phyloP scores from a whole-genome alignment of 192 early-diverging fungal species.

The Phlyctochytrium arcticum region DNA sequence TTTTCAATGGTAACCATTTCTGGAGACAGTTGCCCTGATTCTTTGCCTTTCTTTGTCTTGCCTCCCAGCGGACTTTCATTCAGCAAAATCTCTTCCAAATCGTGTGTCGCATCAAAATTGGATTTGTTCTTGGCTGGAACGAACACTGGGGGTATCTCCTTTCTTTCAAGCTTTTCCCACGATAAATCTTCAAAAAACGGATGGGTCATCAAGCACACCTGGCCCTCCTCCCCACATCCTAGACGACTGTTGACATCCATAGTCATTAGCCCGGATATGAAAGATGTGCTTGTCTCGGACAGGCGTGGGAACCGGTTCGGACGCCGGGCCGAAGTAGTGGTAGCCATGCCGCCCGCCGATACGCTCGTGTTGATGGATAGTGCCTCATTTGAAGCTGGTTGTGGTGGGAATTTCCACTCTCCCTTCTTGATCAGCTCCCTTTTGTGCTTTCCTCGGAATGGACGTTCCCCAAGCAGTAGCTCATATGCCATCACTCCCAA shows the following conservation, averaged over 20 bases:
- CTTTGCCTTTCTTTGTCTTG: conserved; percentile 30
- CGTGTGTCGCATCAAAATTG: conserved; percentile 69
- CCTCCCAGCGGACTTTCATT: conserved; percentile 58
- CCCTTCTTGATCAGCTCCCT: conserved; percentile 30
- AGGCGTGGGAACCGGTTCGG: conserved; percentile 4
- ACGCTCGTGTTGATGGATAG: too few relatives aligned
- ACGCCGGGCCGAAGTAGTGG: background rate
- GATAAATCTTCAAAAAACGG: conserved; percentile 36
- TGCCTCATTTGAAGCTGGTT: background rate
- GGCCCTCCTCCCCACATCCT: conserved; percentile 16
- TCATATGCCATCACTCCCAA: conserved; percentile 90
- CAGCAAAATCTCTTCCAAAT: conserved; percentile 66
- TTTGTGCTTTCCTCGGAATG: conserved; percentile 33
- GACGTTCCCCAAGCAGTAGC: conserved; percentile 65
- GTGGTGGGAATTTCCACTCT: conserved; percentile 21
- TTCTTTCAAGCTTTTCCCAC: conserved; percentile 36
- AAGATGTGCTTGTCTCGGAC: background rate
- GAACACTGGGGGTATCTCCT: conserved; percentile 41
- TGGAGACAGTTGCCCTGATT: conserved; percentile 8
- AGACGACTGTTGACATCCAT: conserved; percentile 14
- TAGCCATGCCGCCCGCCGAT: background rate
- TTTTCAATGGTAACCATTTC: conserved; percentile 20
- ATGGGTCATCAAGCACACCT: conserved; percentile 26
- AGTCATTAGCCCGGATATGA: conserved; percentile 23
- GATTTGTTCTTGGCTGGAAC: conserved; percentile 38